Evolutionary conservation across 225 moss, liverwort and hornwort genomes (phyloP).

Genomic region (Pleurozium schreberi): DNA sequence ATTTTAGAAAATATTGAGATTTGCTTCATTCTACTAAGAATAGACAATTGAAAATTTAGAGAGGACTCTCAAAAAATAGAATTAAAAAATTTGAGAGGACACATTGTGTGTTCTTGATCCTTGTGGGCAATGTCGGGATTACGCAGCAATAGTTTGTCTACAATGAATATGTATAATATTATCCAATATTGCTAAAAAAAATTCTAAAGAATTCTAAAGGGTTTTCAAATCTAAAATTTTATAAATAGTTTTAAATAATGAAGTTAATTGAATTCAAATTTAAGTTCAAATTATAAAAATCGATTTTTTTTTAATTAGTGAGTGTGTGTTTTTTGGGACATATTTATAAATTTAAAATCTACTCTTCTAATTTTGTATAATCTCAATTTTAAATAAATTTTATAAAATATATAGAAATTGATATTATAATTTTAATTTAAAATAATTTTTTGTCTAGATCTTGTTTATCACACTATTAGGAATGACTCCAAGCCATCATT

Average conservation of each 20-base stretch:
- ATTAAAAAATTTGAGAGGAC: too few relatives aligned
- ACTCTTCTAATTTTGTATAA: background rate
- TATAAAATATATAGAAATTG: accelerated
- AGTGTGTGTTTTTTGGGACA: accelerated
- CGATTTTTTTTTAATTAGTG: accelerated
- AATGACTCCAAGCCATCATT: background rate
- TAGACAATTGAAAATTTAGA: too few relatives aligned
- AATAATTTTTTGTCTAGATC: background rate
- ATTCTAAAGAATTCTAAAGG: too few relatives aligned
- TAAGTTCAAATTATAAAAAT: accelerated
- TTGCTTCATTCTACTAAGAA: too few relatives aligned
- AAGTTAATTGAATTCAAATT: accelerated
- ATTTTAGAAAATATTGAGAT: too few relatives aligned
- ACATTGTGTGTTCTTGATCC: too few relatives aligned
- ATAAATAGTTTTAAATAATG: accelerated
- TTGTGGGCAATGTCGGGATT: too few relatives aligned
- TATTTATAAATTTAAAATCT: too few relatives aligned
- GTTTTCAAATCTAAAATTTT: background rate
- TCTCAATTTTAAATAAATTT: background rate
- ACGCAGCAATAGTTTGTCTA: too few relatives aligned
- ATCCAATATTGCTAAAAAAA: background rate
- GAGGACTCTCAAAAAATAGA: too few relatives aligned
- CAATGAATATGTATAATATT: too few relatives aligned
- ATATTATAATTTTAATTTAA: background rate
- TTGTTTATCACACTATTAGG: background rate